Base-by-base conservation (phyloP, 2,329 filamentous ascomycete species). In the Thermoascus crustaceus region DNA sequence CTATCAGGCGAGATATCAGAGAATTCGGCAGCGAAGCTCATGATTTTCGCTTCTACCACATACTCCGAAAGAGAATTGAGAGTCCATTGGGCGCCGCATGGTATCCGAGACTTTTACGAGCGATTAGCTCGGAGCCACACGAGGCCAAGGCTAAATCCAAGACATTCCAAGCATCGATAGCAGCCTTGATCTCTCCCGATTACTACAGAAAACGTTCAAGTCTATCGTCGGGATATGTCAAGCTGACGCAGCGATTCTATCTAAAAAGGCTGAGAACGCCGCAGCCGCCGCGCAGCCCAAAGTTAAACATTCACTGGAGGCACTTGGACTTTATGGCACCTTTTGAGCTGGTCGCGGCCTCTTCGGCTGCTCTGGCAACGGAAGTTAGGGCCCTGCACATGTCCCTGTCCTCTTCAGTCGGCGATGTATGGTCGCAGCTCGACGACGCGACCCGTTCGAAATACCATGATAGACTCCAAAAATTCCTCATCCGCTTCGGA, bases 271-370 rank as follows among this genome's bases (percentile, higher is more conserved):
- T 24, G 21, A 16, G 13, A 30, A 39, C 33, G 17, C 8, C 29
- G 21, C 23, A 19, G 8, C 9, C 22, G 27, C 29, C 38, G 11
- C 34, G 34, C 23, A 39, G 32, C 32, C 21, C 32, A 8, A 7
- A 35, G 16, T 35, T 40, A 14, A 32, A 45, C 37, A 46, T 47
- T 19, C 38, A 47, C 37, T 55, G 49, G 53, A 47, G 45, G 16
- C 53, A 57, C 20, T 43, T 57, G 11, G 52, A 57, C 42, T 38
- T 48, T 24, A 33, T 49, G 19, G 48, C 50, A 10, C 48, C 48
- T 10, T 49, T 55, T 20, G 38, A 48, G 4, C 30, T 48, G 2
- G 17, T 27, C 22, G 18, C 24, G n/a, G 9, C 24, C 11, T 27
- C 27, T 22, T 5, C 17, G 14, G 20, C n/a, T 27, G 7, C 9